These are phyloP conservation scores for Galeopsis tetrahit DNA, from an alignment of 257 asterid species.

Conservation along the genomic window DNA sequence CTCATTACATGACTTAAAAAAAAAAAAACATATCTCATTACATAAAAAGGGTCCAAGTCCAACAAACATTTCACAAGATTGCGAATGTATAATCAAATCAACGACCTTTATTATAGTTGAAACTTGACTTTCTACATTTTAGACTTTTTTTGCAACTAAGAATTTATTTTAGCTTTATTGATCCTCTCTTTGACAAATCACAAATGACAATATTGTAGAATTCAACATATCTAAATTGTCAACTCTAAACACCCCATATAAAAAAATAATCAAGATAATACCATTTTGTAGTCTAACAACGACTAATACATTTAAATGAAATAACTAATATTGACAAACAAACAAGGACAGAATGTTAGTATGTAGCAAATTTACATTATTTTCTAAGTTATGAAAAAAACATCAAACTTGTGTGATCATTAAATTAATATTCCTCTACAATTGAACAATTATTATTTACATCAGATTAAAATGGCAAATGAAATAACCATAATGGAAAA, in stretches of 20 bases:
- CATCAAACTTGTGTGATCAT: conserved; percentile 1
- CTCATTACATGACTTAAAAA: no score
- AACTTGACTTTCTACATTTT: conserved; percentile 11
- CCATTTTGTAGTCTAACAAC: not conserved
- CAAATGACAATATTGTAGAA: not conserved
- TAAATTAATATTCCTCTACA: conserved; percentile 17
- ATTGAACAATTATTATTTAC: conserved; percentile 34
- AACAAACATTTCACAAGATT: not conserved
- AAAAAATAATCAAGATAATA: not conserved
- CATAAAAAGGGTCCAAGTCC: conserved; percentile 2
- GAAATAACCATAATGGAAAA: conserved; percentile 20
- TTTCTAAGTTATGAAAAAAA: conserved; percentile 22
- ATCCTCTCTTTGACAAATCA: not conserved
- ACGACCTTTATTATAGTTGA: conserved; percentile 11
- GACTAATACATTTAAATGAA: no score
- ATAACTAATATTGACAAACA: no score
- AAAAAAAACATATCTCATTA: not conserved
- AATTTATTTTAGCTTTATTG: not conserved
- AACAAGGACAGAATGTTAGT: no score
- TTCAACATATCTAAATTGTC: not conserved
- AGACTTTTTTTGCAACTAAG: conserved; percentile 3
- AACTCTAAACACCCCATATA: not conserved
- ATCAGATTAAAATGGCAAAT: conserved; percentile 16
- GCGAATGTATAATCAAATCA: conserved; percentile 12
- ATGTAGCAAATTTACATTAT: not conserved